Percentiles rank a stretch among this genome's conserved stretches.
Evolutionary conservation across 1,284 basidiomycete genomes (phyloP).

Genomic region (Athelia psychrophila): DNA sequence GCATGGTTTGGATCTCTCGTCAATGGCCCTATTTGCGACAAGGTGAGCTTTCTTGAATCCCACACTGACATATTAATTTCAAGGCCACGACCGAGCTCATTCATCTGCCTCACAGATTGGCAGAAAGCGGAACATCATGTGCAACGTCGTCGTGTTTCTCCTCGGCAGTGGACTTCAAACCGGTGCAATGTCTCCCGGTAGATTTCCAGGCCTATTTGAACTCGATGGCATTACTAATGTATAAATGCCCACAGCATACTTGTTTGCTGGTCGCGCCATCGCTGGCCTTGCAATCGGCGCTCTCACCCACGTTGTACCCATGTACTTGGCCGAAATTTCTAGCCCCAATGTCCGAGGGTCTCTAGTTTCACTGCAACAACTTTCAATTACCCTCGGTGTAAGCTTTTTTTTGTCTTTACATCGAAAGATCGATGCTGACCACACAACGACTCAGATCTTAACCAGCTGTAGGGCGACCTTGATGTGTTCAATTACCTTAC

Average conservation of each 20-base stretch:
- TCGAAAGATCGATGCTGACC: neutral
- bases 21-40: conserved; percentile 30
- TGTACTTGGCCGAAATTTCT: conserved; percentile 78
- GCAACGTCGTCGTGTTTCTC: conserved; percentile 27
- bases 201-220: too few relatives aligned
- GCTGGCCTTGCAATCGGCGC: conserved; percentile 78
- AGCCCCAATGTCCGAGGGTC: conserved; percentile 83
- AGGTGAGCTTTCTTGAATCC: too few relatives aligned
- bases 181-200: conserved; percentile 16
- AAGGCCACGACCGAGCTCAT: neutral
- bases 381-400: conserved; percentile 73
- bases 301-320: conserved; percentile 70
- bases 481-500: neutral
- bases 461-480: too few relatives aligned
- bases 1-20: conserved; percentile 29
- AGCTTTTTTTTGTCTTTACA: neutral
- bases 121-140: conserved; percentile 27
- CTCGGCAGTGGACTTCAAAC: conserved; percentile 28
- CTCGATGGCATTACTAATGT: too few relatives aligned
- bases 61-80: neutral
- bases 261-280: conserved; percentile 58
- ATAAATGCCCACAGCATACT: conserved; percentile 3
- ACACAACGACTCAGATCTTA: conserved; percentile 21
- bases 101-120: conserved; percentile 18
- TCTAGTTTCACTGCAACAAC: conserved; percentile 79